Base-by-base conservation (phyloP, 345 rosid genomes). In the Camelina neglecta region DNA sequence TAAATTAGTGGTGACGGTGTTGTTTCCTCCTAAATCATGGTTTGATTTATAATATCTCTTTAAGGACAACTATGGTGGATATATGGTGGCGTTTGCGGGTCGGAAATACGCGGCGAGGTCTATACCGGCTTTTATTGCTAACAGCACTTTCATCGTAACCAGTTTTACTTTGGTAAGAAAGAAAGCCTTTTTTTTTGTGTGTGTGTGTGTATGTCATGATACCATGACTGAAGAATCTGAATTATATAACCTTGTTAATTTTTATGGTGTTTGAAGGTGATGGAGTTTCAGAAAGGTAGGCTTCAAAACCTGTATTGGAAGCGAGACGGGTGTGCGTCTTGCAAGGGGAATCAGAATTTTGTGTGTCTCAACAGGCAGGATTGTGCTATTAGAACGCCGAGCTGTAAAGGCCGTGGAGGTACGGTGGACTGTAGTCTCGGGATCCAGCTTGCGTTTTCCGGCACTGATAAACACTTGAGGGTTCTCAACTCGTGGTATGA, bases 71-170 rank as follows among this genome's bases (percentile, higher is more conserved):
- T 81, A 39, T 70, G 74, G 82, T 49, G 78, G 79, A 47, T 76
- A 90, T 68, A 93, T 93, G 95, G 98, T 93, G 11, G 98, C 96
- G 72, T 93, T 93, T 77, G 93, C 95, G 26, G 98, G 97, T 70
- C 84, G 92, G 42, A 93, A 86, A 78, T 89, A 93, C 57, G 98
- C 98, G 29, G 97, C 93, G 1, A 89, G 97, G 83, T 93, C 98
- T 33, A 60, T 49, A 63, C 86, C 89, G 11, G 90, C 97, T 45
- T 93, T 90, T 73, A 93, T 90, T 74, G 97, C 97, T 41, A 89
- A 93, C 71, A 50, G 67, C 47, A 88, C 97, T 13, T 93, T 49
- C 86, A 85, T 79, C 0, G 90, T 93, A 4, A 90, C 95, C 51
- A 93, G 97, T 76, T 93, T 89, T 72, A 93, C 98, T 49, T 84